phyloP scores from a whole-genome alignment of 176 grass and related monocot genomes.

The Oryza glumipatula region DNA sequence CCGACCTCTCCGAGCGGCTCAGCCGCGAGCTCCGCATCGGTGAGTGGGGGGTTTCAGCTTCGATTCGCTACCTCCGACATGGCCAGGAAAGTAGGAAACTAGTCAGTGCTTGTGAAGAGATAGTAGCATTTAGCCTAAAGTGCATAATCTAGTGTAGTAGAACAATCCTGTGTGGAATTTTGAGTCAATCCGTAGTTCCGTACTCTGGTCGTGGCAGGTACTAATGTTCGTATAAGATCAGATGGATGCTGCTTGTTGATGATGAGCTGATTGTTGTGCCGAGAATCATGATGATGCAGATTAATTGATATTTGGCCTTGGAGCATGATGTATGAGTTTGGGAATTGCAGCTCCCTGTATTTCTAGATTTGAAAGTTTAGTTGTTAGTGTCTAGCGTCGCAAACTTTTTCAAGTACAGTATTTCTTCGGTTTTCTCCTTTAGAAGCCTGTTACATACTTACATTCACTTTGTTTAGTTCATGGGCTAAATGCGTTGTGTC shows the following conservation, averaged over 20 bases:
- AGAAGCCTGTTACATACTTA: background rate
- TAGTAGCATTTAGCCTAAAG: background rate
- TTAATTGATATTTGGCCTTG: background rate
- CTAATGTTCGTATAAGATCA: background rate
- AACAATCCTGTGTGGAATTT: background rate
- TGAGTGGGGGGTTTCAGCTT: background rate
- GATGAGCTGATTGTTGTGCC: background rate
- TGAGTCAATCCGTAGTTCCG: background rate
- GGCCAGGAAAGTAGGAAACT: background rate
- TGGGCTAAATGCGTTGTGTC: background rate
- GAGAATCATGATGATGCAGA: background rate
- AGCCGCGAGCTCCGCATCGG: slow-evolving; percentile 59
- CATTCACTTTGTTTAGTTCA: slow-evolving; percentile 10
- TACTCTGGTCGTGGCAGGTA: background rate
- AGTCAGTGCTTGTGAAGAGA: background rate
- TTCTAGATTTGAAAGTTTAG: background rate
- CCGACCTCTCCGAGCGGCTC: slow-evolving; percentile 59
- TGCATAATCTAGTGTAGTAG: background rate
- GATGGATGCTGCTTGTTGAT: background rate
- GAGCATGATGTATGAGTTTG: background rate
- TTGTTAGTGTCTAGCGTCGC: background rate
- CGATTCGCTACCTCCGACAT: background rate
- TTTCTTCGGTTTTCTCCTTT: background rate
- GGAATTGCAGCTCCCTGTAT: background rate
- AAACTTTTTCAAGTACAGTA: background rate